phyloP scores from a whole-genome alignment of 139 green algal genomes.

The Chlamydomonas applanata region DNA sequence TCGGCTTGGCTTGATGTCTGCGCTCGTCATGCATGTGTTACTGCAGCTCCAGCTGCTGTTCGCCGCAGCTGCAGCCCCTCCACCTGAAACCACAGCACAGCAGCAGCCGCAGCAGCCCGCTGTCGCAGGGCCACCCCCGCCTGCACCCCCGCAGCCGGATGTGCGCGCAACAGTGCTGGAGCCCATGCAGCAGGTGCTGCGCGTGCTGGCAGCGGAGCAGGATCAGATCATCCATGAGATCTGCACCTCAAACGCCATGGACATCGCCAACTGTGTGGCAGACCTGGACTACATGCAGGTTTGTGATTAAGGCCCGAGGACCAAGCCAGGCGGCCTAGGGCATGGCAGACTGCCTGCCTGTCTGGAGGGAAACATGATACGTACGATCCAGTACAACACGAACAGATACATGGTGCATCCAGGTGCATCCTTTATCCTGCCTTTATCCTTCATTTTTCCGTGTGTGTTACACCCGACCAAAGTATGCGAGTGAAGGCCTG shows the following conservation, averaged over 20 bases:
- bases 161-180: slow-evolving; percentile 28
- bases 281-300: slow-evolving; percentile 42
- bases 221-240: slow-evolving; percentile 43
- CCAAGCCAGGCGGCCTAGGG: too few relatives aligned
- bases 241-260: slow-evolving; percentile 50
- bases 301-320: background rate
- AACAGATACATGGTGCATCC: too few relatives aligned
- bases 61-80: too few relatives aligned
- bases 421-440: too few relatives aligned
- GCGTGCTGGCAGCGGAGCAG: slow-evolving; percentile 49
- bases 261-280: slow-evolving; percentile 55
- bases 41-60: slow-evolving; percentile 8
- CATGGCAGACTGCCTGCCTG: too few relatives aligned
- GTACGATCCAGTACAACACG: too few relatives aligned
- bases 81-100: background rate
- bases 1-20: too few relatives aligned
- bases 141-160: background rate
- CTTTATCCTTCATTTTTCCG: too few relatives aligned
- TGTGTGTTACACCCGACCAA: too few relatives aligned
- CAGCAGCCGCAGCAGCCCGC: background rate
- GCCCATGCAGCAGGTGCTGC: slow-evolving; percentile 29
- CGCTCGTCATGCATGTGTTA: background rate
- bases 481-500: too few relatives aligned
- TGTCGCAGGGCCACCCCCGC: background rate
- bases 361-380: too few relatives aligned